Base-by-base conservation (phyloP, 345 rosid species). In the sweet orange (Citrus sinensis) region DNA sequence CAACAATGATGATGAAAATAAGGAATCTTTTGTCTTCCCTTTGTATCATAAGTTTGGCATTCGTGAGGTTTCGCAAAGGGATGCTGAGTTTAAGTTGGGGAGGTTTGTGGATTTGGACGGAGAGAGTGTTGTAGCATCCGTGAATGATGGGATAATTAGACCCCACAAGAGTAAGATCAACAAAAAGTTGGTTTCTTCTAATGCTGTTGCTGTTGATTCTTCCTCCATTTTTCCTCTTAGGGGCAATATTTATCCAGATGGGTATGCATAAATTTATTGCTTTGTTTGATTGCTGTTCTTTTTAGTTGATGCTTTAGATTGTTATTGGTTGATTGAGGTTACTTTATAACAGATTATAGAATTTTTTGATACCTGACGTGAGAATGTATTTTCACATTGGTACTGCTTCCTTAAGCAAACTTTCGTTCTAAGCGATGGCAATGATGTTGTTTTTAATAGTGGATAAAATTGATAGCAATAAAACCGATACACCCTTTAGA, bases 211-310 rank as follows among this genome's bases (percentile, higher is more conserved):
- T 19, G 73, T 65, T 51, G 92, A 85, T 82, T 83, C 93, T 67
- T 89, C 97, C 77, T n/a, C 92, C 27, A 59, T 85, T 84, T 87
- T 92, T 35, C 99, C 98, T 29, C 90, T 89, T 10, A 83, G 81
- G 49, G 99, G 98, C 67, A 92, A 86, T 83, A 91, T 95, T 76
- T 90, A 78, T 87, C 96, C 97, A 46, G 93, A 92, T 85, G 99
- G 97, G 99, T 93, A 87, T 80, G 88, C 61, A 27, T 67, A 58
- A 46, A 73, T 67, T 80, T 40, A 16, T 54, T 35, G 20, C 65
- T 66, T 84, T 74, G 16, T 64, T 55, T 51, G 24, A 7, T 40
- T 80, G 10, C 34, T 75, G 42, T 64, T 55, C 75, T 69, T 54
- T 54, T 54, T 54, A 39, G 42, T 75, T 76, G 55, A 39, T 61